These are phyloP conservation scores for Aphanoascus verrucosus DNA, from an alignment of 2,329 filamentous ascomycete species.

Conservation along the genomic window DNA sequence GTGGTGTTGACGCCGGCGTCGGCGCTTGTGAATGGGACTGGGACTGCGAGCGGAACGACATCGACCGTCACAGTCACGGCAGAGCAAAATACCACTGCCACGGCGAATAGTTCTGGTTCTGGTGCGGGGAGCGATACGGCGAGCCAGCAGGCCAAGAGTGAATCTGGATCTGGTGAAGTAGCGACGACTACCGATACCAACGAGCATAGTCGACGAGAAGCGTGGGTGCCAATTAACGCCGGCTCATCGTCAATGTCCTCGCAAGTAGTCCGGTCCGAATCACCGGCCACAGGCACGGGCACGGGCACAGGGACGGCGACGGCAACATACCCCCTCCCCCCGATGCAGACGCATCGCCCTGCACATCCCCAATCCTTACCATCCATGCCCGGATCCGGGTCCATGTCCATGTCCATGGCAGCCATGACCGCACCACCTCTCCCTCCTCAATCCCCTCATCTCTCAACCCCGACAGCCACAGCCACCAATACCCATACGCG, in stretches of 20 bases:
- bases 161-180: slow-evolving; percentile 27
- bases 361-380: slow-evolving; percentile 28
- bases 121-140: slow-evolving; percentile 25
- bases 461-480: slow-evolving; percentile 18
- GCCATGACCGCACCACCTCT: slow-evolving; percentile 20
- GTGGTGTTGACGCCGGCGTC: slow-evolving; percentile 13
- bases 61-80: background rate
- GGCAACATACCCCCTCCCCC: slow-evolving; percentile 19
- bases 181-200: slow-evolving; percentile 19
- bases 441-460: slow-evolving; percentile 14
- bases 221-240: slow-evolving; percentile 29
- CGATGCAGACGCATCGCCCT: slow-evolving; percentile 26
- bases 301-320: too few species aligned
- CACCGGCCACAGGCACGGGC: too few species aligned
- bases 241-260: slow-evolving; percentile 13
- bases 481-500: too few species aligned
- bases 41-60: slow-evolving; percentile 24
- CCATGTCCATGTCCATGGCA: slow-evolving; percentile 24
- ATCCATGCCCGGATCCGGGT: slow-evolving; percentile 16
- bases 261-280: too few species aligned
- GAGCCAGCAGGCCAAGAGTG: slow-evolving; percentile 35
- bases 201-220: slow-evolving; percentile 29
- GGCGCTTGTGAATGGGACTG: slow-evolving; percentile 20
- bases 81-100: background rate
- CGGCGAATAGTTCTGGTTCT: too few species aligned